Evolutionary conservation across 768 basidiomycete species (phyloP), one percentile per base, ranked within the genome.

Genomic region (Leccinum truebloodii): DNA sequence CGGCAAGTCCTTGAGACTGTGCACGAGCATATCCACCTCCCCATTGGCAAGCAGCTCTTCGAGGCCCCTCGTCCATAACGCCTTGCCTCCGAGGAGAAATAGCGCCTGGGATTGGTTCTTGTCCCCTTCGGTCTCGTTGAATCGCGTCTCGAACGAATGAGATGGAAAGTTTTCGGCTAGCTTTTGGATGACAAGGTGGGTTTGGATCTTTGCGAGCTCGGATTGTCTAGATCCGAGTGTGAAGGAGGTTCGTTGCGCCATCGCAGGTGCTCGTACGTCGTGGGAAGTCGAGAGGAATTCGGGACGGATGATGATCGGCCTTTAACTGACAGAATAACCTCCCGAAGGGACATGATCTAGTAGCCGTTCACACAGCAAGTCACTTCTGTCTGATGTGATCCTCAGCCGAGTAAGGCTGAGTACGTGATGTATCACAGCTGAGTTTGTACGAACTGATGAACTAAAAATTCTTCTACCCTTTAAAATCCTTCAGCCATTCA

Each of bases 21-120:
- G 96, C 20, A 98, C 87, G 67, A 99, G 85, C 82, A 98, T 86
- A 72, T 99, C 97, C 53, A 95, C 89, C 13, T 81, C 77, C 32
- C 81, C 77, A 49, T 87, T 81, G 57, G 85, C 80, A 61, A 99
- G 78, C 49, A 86, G 87, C 20, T 91, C 89, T 72, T 99, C 97
- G 57, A 99, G 86, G 67, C 98, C 96, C 67, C 94, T 92, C 39
- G 97, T 99, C 97, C 97, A 99, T 30, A 98, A 75, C 0, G 90
- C 83, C 71, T 93, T 94, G n/a, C 92, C 94, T 41, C 94, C 94
- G 16, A 97, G 77, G 9, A 95, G 80, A 75, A 95, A 95, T 18
- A 97, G 79, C n/a, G 86, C 84, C 64, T 93, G 89, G 1, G 88
- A 86, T 75, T 95, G 93, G 69, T 97, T 95, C 69, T 91, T 90